These are phyloP conservation scores for Gossypium bickii DNA, from an alignment of 345 rosid species.

Conservation along the genomic window DNA sequence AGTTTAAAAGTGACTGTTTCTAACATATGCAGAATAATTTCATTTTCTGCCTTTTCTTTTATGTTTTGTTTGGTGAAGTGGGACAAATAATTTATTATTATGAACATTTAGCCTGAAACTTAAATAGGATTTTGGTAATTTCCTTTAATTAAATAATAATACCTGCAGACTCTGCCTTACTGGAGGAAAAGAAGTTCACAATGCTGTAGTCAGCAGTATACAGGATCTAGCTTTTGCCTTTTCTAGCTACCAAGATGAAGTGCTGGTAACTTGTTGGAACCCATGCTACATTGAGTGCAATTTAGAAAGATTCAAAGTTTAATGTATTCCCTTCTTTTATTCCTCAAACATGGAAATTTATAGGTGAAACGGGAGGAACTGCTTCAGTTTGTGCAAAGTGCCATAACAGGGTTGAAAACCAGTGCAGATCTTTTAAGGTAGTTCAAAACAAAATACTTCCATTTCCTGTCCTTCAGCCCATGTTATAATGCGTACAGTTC, in stretches of 20 bases:
- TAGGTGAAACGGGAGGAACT: conserved; percentile 95
- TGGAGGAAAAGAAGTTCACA: conserved; percentile 95
- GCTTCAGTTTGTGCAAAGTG: conserved; percentile 88
- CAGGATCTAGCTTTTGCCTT: conserved; percentile 84
- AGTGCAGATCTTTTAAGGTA: conserved; percentile 76
- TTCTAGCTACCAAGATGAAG: conserved; percentile 86
- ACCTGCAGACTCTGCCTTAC: conserved; percentile 65
- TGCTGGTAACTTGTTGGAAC: conserved; percentile 50
- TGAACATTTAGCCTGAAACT: conserved; percentile 1
- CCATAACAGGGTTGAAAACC: conserved; percentile 81
- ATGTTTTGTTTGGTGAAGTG: background rate
- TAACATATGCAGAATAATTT: background rate
- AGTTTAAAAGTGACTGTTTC: background rate
- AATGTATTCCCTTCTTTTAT: background rate
- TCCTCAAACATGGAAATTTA: conserved; percentile 15
- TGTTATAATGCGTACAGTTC: background rate
- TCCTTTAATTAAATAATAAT: background rate
- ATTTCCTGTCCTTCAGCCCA: background rate
- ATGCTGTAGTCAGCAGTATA: conserved; percentile 88
- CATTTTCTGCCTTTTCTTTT: conserved; percentile 9
- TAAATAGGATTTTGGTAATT: conserved; percentile 3
- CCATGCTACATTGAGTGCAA: background rate
- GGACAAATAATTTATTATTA: background rate
- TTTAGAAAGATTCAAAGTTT: conserved; percentile 19
- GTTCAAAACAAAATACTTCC: conserved; percentile 15